Percentiles rank a stretch among this genome's conserved stretches.
These are phyloP conservation scores for Arachnomyces sp. DNA, from an alignment of 2,329 filamentous ascomycete genomes.

Conservation along the genomic window DNA sequence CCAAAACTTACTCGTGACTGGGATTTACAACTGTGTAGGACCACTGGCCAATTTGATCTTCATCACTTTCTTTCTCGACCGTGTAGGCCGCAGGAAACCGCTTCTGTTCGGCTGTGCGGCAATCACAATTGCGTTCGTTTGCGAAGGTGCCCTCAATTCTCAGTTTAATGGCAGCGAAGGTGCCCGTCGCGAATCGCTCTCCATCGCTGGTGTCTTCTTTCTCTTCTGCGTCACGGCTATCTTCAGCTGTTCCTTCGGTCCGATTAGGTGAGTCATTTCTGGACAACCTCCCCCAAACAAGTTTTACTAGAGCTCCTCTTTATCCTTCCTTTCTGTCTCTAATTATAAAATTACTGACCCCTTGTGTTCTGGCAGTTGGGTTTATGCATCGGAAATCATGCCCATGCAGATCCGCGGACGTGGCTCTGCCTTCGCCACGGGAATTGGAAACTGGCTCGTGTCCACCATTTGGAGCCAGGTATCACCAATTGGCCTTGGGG, in stretches of 20 bases:
- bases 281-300: conserved; percentile 21
- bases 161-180: neutral
- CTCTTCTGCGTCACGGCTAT: conserved; percentile 56
- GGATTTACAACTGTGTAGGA: conserved; percentile 55
- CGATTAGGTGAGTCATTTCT: conserved; percentile 32
- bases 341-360: too few species aligned
- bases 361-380: too few species aligned
- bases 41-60: conserved; percentile 38
- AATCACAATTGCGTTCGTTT: conserved; percentile 45
- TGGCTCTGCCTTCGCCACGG: conserved; percentile 52
- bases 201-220: conserved; percentile 56
- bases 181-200: too few species aligned
- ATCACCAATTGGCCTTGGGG: conserved; percentile 33
- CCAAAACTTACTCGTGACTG: conserved; percentile 48
- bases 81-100: neutral
- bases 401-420: conserved; percentile 58
- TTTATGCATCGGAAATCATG: conserved; percentile 61
- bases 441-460: conserved; percentile 48
- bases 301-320: too few species aligned
- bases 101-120: neutral
- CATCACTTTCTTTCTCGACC: conserved; percentile 42
- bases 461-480: conserved; percentile 2
- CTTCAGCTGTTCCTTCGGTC: conserved; percentile 54
- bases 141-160: conserved; percentile 17
- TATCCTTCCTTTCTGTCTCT: too few species aligned